These are phyloP conservation scores for Bipolaris gigantea DNA, from an alignment of 2,329 filamentous ascomycete genomes.

Conservation along the genomic window DNA sequence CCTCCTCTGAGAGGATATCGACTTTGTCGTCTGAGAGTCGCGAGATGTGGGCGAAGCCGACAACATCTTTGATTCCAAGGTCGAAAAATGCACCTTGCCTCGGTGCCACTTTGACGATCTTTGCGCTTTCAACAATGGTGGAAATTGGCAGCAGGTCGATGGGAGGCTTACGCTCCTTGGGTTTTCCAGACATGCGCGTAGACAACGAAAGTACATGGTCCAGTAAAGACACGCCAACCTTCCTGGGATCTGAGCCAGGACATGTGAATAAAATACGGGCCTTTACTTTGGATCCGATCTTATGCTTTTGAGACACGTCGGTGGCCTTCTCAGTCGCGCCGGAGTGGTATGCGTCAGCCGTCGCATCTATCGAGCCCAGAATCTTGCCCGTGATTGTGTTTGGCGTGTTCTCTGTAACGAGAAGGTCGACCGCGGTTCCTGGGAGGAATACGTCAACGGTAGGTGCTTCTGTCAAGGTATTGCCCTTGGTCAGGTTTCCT, in stretches of 20 bases:
- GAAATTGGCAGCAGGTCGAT: conserved; percentile 69
- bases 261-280: conserved; percentile 88
- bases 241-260: conserved; percentile 74
- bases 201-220: conserved; percentile 77
- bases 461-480: conserved; percentile 72
- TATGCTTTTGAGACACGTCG: conserved; percentile 76
- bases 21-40: conserved; percentile 87
- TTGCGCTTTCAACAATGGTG: conserved; percentile 74
- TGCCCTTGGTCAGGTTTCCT: conserved; percentile 66
- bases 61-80: conserved; percentile 66
- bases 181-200: conserved; percentile 41
- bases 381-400: conserved; percentile 86
- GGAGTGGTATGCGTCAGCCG: conserved; percentile 87
- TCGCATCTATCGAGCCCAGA: conserved; percentile 87
- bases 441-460: conserved; percentile 90
- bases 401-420: conserved; percentile 73
- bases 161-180: conserved; percentile 55
- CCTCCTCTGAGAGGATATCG: conserved; percentile 74
- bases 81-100: conserved; percentile 81
- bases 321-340: conserved; percentile 70
- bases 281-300: conserved; percentile 80
- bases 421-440: conserved; percentile 83
- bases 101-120: conserved; percentile 76
- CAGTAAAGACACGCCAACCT: conserved; percentile 83
- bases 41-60: conserved; percentile 95